Percentiles rank a stretch among this genome's conserved stretches.
Conservation (phyloP, 331 rosid species). For the Quercus tomentella region DNA sequence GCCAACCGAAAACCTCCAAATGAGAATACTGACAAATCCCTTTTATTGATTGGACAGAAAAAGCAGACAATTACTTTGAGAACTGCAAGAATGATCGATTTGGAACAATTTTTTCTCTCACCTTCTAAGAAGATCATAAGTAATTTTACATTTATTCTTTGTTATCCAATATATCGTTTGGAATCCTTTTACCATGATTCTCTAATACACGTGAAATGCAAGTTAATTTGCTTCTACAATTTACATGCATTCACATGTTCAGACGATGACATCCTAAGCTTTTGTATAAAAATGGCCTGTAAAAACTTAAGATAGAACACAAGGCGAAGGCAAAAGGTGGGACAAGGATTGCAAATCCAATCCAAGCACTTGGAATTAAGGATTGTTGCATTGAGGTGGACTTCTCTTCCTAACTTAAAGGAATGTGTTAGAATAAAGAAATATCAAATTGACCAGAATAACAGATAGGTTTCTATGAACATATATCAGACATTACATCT, state of each 20-base stretch:
- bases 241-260: background rate
- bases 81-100: background rate
- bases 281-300: background rate
- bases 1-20: background rate
- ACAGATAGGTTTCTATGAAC: constrained; percentile 7
- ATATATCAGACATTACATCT: background rate
- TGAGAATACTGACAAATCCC: background rate
- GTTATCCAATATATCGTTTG: background rate
- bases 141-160: background rate
- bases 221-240: background rate
- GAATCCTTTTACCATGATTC: background rate
- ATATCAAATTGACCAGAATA: background rate
- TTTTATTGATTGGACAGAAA: background rate
- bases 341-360: background rate
- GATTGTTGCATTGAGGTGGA: background rate
- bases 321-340: background rate
- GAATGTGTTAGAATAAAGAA: background rate
- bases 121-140: background rate
- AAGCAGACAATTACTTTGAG: background rate
- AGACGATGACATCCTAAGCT: background rate
- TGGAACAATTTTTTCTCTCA: background rate
- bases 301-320: background rate
- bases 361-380: background rate
- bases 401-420: background rate
- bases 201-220: background rate